Percentiles rank a stretch among this genome's conserved stretches.
phyloP scores from a whole-genome alignment of 257 asterid species.

The Gynochthodes officinalis region DNA sequence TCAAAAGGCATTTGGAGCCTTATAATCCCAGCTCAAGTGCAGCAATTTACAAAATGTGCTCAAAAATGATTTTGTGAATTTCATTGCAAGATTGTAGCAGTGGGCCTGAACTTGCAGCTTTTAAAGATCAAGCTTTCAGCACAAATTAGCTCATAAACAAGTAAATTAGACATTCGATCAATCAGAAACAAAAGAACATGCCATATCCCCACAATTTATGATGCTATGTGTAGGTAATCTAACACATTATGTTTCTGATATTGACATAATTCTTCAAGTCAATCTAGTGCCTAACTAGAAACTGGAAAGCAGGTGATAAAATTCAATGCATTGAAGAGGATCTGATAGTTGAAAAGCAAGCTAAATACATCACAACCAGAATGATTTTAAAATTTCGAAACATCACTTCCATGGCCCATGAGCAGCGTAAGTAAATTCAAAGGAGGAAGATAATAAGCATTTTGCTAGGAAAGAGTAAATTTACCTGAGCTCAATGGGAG shows the following conservation, averaged over 20 bases:
- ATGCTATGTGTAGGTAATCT: too few relatives aligned
- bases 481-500: slow-evolving; percentile 87
- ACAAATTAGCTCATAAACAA: background rate
- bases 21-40: background rate
- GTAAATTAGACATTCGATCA: background rate
- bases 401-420: background rate
- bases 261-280: background rate
- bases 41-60: too few relatives aligned
- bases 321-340: background rate
- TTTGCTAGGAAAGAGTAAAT: slow-evolving; percentile 8
- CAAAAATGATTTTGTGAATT: background rate
- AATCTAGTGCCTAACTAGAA: background rate
- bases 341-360: background rate
- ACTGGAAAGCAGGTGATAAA: background rate
- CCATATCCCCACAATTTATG: background rate
- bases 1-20: background rate
- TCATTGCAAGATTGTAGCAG: background rate
- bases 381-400: background rate
- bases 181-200: background rate
- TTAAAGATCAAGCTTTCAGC: background rate
- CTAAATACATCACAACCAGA: background rate
- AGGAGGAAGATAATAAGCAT: background rate
- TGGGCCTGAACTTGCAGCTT: background rate
- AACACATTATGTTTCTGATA: background rate
- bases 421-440: background rate